These are phyloP conservation scores for Sporothrix euskadiensis DNA, from an alignment of 2,329 filamentous ascomycete genomes.

Conservation along the genomic window DNA sequence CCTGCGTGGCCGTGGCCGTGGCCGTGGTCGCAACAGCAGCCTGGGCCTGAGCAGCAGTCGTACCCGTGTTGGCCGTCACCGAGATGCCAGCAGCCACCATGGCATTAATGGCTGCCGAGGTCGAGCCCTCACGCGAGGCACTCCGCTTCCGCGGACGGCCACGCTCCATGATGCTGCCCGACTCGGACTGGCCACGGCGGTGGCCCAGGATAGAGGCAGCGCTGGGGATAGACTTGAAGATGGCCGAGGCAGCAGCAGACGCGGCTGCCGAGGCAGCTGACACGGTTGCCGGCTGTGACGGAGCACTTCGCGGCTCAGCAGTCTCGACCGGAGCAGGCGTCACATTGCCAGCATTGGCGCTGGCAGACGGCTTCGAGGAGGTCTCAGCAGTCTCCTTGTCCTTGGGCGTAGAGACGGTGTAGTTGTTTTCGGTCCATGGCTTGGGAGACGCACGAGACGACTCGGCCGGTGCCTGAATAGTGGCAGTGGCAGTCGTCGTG, in stretches of 20 bases:
- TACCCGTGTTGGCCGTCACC: conserved; percentile 34
- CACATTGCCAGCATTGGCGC: conserved; percentile 23
- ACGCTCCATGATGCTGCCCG: conserved; percentile 60
- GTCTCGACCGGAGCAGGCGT: conserved; percentile 8
- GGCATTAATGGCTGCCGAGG: conserved; percentile 21
- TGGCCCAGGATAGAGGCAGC: conserved; percentile 43
- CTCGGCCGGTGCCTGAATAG: conserved; percentile 5
- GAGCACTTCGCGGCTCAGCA: conserved; percentile 5
- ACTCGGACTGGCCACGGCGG: conserved; percentile 57
- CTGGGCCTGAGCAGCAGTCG: conserved; percentile 28
- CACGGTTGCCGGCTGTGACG: background rate
- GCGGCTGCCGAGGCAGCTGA: background rate
- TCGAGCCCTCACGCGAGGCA: conserved; percentile 34
- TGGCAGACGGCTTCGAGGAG: background rate
- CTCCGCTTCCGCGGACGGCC: conserved; percentile 59
- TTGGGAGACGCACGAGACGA: background rate
- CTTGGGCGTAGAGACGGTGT: conserved; percentile 40
- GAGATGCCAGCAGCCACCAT: conserved; percentile 17
- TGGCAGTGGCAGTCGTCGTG: conserved; percentile 39
- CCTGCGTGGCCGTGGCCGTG: too few relatives aligned
- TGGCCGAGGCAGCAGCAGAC: conserved; percentile 31
- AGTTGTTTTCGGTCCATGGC: background rate
- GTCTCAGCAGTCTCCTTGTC: background rate
- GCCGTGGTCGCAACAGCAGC: background rate
- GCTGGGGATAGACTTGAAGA: conserved; percentile 38